These are phyloP conservation scores for Porcisia hertigi DNA, from an alignment of 208 protist genomes.

Conservation along the genomic window DNA sequence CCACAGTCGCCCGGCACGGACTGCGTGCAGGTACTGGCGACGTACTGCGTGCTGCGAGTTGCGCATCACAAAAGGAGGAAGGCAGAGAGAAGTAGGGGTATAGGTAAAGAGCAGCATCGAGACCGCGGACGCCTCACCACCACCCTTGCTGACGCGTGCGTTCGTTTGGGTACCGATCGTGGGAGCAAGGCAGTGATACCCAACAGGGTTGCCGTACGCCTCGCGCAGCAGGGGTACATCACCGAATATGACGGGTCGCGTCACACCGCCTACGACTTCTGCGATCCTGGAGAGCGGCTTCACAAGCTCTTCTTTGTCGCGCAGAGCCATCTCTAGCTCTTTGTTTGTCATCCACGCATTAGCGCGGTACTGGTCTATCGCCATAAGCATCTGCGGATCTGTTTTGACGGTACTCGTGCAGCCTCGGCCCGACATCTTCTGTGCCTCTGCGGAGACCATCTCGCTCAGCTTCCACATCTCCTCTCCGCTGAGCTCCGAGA, in stretches of 20 bases:
- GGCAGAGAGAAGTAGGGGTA: slow-evolving; percentile 39
- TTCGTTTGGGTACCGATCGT: slow-evolving; percentile 79
- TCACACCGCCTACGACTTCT: slow-evolving; percentile 70
- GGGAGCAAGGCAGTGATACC: slow-evolving; percentile 85
- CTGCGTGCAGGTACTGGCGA: slow-evolving; percentile 58
- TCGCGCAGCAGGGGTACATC: slow-evolving; percentile 77
- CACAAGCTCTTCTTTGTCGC: slow-evolving; percentile 32
- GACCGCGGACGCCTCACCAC: slow-evolving; percentile 37
- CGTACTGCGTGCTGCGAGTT: slow-evolving; percentile 71
- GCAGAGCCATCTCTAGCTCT: slow-evolving; percentile 39
- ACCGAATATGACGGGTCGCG: slow-evolving; percentile 71
- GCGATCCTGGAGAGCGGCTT: slow-evolving; percentile 42
- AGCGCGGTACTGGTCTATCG: slow-evolving; percentile 79
- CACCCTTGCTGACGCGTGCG: slow-evolving; percentile 20
- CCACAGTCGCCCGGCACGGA: slow-evolving; percentile 45
- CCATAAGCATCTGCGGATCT: slow-evolving; percentile 77
- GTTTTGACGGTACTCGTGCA: slow-evolving; percentile 75
- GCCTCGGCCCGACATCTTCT: slow-evolving; percentile 39
- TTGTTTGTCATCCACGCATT: slow-evolving; percentile 90
- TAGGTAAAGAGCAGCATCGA: slow-evolving; percentile 82
- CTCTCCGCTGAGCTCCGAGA: slow-evolving; percentile 57
- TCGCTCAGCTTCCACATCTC: slow-evolving; percentile 79
- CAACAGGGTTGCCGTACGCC: slow-evolving; percentile 70
- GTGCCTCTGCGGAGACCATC: slow-evolving; percentile 41
- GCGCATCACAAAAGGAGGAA: slow-evolving; percentile 68